phyloP scores from a whole-genome alignment of 2,329 filamentous ascomycete genomes.

The Colletotrichum higginsianum region DNA sequence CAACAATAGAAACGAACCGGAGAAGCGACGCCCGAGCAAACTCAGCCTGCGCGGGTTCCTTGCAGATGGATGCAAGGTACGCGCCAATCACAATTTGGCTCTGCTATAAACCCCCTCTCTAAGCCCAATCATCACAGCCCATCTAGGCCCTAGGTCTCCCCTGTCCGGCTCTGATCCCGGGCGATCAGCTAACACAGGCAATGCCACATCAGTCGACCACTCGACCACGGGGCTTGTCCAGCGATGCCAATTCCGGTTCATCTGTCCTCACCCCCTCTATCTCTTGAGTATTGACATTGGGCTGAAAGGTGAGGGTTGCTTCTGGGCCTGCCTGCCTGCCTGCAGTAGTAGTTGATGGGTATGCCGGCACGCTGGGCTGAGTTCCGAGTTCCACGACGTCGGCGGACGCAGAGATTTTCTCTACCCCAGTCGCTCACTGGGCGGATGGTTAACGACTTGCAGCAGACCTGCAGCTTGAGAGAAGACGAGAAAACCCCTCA shows the following conservation, averaged over 20 bases:
- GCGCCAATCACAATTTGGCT: slow-evolving; percentile 35
- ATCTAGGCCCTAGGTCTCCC: slow-evolving; percentile 7
- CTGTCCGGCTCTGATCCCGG: slow-evolving; percentile 42
- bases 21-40: slow-evolving; percentile 25
- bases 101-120: slow-evolving; percentile 13
- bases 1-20: slow-evolving; percentile 15
- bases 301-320: neutral
- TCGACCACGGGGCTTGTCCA: neutral
- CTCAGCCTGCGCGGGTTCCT: slow-evolving; percentile 31
- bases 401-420: slow-evolving; percentile 26
- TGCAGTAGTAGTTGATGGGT: slow-evolving; percentile 41
- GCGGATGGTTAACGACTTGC: slow-evolving; percentile 26
- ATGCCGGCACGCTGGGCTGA: slow-evolving; percentile 18
- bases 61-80: slow-evolving; percentile 40
- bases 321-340: slow-evolving; percentile 19
- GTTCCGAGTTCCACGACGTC: slow-evolving; percentile 14
- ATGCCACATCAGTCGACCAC: slow-evolving; percentile 30
- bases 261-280: neutral
- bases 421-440: neutral
- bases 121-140: slow-evolving; percentile 35
- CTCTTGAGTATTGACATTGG: neutral
- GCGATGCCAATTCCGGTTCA: slow-evolving; percentile 2
- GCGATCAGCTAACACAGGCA: slow-evolving; percentile 41
- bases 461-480: slow-evolving; percentile 3
- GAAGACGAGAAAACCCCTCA: slow-evolving; percentile 19